Evolutionary conservation across 768 basidiomycete genomes (phyloP).

Genomic region (Serendipita vermifera): DNA sequence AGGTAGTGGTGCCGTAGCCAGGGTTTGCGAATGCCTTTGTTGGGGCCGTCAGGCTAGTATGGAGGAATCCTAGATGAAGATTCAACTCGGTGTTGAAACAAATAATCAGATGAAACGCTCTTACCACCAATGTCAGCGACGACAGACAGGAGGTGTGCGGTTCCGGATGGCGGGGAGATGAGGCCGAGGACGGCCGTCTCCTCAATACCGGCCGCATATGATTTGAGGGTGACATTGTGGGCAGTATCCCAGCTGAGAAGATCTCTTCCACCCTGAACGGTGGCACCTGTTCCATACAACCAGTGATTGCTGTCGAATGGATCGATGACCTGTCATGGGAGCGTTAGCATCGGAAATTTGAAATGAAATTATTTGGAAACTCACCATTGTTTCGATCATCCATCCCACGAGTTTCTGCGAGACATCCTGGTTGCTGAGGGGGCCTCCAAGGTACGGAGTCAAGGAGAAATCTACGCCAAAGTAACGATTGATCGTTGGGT

Average conservation of each 20-base stretch:
- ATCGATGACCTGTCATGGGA: conserved; percentile 31
- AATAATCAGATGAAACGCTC: conserved; percentile 4
- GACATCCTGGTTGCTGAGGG: conserved; percentile 12
- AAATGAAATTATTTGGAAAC: not conserved
- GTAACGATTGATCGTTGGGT: conserved; percentile 23
- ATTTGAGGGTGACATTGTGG: conserved; percentile 46
- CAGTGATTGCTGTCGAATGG: conserved; percentile 58
- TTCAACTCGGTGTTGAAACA: not conserved
- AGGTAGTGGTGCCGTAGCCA: conserved; percentile 29
- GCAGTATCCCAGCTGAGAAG: conserved; percentile 44
- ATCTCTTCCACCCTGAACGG: conserved; percentile 48
- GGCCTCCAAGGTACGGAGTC: conserved; percentile 45
- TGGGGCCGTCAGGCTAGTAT: conserved; percentile 31
- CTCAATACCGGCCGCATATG: conserved; percentile 52
- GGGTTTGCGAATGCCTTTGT: conserved; percentile 32
- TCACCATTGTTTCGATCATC: conserved; percentile 47
- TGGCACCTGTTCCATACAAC: conserved; percentile 58
- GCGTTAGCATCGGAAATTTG: not conserved
- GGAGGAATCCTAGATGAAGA: conserved; percentile 32
- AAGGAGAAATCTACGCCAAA: conserved; percentile 43
- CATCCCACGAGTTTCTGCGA: conserved; percentile 35
- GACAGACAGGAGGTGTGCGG: conserved; percentile 38
- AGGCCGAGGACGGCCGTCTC: conserved; percentile 45
- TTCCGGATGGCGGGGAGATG: conserved; percentile 50
- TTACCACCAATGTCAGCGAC: conserved; percentile 43